Evolutionary conservation across 1,284 basidiomycete species (phyloP).

Genomic region (Tilletia walkeri): DNA sequence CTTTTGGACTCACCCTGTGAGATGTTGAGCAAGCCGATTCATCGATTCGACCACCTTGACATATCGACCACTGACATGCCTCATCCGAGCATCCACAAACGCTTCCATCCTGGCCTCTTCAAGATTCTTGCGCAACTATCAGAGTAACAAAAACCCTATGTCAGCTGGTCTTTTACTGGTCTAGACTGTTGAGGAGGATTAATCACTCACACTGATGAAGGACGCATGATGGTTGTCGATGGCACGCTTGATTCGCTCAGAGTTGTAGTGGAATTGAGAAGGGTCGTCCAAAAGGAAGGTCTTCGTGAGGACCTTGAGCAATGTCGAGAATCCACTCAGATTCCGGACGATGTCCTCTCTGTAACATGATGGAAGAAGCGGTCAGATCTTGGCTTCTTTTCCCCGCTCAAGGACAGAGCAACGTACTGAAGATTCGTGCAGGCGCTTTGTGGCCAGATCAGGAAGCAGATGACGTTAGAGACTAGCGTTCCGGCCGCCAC

Average conservation of each 20-base stretch:
- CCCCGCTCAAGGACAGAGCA: too few relatives aligned
- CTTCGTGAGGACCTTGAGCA: slow-evolving; percentile 48
- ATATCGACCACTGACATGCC: slow-evolving; percentile 36
- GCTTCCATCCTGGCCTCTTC: slow-evolving; percentile 47
- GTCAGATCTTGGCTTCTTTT: neutral
- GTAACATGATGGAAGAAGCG: neutral
- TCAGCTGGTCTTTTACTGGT: too few relatives aligned
- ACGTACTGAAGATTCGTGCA: slow-evolving; percentile 73
- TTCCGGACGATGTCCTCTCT: slow-evolving; percentile 40
- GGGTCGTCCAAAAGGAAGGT: slow-evolving; percentile 49
- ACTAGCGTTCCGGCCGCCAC: slow-evolving; percentile 73
- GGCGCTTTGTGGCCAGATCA: slow-evolving; percentile 79
- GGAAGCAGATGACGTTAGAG: slow-evolving; percentile 78
- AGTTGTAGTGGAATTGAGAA: slow-evolving; percentile 41
- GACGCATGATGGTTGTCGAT: slow-evolving; percentile 49
- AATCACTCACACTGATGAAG: slow-evolving; percentile 31
- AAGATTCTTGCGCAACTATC: slow-evolving; percentile 45
- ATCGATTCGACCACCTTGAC: slow-evolving; percentile 41
- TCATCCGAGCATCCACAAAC: slow-evolving; percentile 42
- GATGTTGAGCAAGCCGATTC: slow-evolving; percentile 48
- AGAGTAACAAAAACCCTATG: too few relatives aligned
- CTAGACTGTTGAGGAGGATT: too few relatives aligned
- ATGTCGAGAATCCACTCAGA: slow-evolving; percentile 43
- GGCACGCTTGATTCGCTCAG: slow-evolving; percentile 43
- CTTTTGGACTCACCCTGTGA: slow-evolving; percentile 23